Evolutionary conservation across 129 eudicot genomes (phyloP).

Genomic region (Tanacetum coccineum): DNA sequence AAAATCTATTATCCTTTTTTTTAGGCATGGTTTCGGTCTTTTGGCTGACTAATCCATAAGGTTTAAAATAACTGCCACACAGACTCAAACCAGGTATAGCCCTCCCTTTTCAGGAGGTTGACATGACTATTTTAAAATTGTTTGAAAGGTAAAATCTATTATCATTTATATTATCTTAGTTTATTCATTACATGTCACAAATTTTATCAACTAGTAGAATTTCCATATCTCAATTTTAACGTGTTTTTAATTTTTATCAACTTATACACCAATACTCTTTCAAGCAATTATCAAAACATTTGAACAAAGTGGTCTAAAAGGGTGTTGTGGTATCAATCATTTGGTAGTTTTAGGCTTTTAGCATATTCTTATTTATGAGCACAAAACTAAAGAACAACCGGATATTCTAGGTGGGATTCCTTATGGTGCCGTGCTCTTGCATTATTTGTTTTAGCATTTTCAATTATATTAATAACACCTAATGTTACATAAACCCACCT

Average conservation of each 20-base stretch:
- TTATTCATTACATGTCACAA: too few relatives aligned
- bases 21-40: too few relatives aligned
- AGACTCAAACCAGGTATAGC: too few relatives aligned
- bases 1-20: too few relatives aligned
- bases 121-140: too few relatives aligned
- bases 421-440: constrained; percentile 16
- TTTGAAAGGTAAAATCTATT: too few relatives aligned
- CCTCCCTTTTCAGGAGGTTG: too few relatives aligned
- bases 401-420: constrained; percentile 35
- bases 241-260: not conserved
- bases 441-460: not conserved
- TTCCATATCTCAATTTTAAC: not conserved
- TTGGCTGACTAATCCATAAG: too few relatives aligned
- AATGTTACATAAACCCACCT: constrained; percentile 4
- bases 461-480: not conserved
- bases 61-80: too few relatives aligned
- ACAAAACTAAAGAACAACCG: constrained; percentile 31
- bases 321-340: constrained; percentile 16
- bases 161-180: not conserved
- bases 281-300: not conserved
- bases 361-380: constrained; percentile 31
- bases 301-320: not conserved
- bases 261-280: not conserved
- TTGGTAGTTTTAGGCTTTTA: constrained; percentile 16
- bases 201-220: not conserved